phyloP scores from a whole-genome alignment of 1,284 basidiomycete species.

The Trichosporon coremiiforme region DNA sequence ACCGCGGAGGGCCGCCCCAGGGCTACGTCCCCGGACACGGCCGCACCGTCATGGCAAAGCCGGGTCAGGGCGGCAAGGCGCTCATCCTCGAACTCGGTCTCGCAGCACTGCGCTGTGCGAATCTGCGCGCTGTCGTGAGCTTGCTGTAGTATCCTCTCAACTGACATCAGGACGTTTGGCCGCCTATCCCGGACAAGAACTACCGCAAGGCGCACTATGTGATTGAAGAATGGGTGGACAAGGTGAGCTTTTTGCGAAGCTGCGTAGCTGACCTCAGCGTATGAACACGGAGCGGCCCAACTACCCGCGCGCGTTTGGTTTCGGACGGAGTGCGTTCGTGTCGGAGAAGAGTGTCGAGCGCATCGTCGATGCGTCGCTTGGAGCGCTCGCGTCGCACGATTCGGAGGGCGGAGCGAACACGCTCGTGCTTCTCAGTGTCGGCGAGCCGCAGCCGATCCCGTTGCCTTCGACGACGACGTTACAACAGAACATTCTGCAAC shows the following conservation, averaged over 20 bases:
- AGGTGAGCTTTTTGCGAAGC: no score
- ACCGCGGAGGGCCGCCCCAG: slow-evolving; percentile 62
- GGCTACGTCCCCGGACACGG: slow-evolving; percentile 54
- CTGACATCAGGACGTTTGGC: slow-evolving; percentile 68
- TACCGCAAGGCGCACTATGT: slow-evolving; percentile 82
- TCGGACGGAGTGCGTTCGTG: slow-evolving; percentile 73
- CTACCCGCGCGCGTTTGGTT: slow-evolving; percentile 56
- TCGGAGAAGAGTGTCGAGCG: slow-evolving; percentile 69
- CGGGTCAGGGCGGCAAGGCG: slow-evolving; percentile 53
- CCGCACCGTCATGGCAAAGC: slow-evolving; percentile 40
- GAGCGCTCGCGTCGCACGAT: slow-evolving; percentile 71
- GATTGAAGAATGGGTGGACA: slow-evolving; percentile 74
- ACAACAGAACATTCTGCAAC: slow-evolving; percentile 70
- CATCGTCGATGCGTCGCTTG: slow-evolving; percentile 73
- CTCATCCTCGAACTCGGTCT: slow-evolving; percentile 76
- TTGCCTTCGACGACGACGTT: slow-evolving; percentile 57
- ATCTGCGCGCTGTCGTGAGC: slow-evolving; percentile 65
- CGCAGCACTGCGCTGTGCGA: slow-evolving; percentile 72
- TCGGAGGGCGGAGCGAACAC: slow-evolving; percentile 71
- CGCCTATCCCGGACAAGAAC: slow-evolving; percentile 73
- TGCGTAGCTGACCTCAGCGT: slow-evolving; percentile 38
- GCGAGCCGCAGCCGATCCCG: slow-evolving; percentile 52
- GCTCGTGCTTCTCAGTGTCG: slow-evolving; percentile 74
- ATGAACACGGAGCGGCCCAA: slow-evolving; percentile 49
- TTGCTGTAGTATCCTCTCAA: neutral